Base-by-base conservation (phyloP, 768 basidiomycete species). In the Clathrus columnatus region DNA sequence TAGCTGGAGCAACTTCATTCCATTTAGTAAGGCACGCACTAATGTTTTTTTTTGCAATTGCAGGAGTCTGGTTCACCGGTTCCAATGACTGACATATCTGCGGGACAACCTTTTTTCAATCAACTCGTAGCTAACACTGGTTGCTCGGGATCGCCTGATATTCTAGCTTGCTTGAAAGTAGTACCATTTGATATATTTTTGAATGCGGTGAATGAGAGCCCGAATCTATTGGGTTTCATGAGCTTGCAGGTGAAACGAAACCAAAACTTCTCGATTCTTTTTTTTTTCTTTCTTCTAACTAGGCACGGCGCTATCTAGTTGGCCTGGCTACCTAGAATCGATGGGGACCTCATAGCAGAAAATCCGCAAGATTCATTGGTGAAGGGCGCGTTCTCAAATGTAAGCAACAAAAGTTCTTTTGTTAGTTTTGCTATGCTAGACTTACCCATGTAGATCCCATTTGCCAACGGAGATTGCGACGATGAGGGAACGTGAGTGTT, bases 401-500 rank as follows among this genome's bases (percentile, higher is more conserved):
- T 82, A 4, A 78, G 77, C 27, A 20, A 69, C 44, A 59, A 62
- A 41, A 46, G 24, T 5, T 4, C n/a, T 26, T 4, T 0, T 30
- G 29, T 30, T 43, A 17, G 27, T 43, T 42, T 7, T 52, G 42
- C 20, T 8, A 16, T n/a, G n/a, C n/a, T n/a, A n/a, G n/a, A n/a
- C n/a, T n/a, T n/a, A n/a, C n/a, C n/a, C n/a, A n/a, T n/a, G n/a
- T 24, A 46, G 17, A 27, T 48, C 21, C 46, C 26, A 5, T 17
- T 41, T 17, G 26, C 59, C 1, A 2, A 43, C 73, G 78, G 78
- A 17, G 73, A 79, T 57, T 73, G 72, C 57, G 79, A 83, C 49
- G 83, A 84, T 52, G 83, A 84, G 62, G 83, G 81, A 5, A 80
- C 81, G 6, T 51, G 59, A 58, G 58, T 57, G n/a, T n/a, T n/a